Conservation (phyloP, 2,329 filamentous ascomycete genomes). For the Penicillium paneum region DNA sequence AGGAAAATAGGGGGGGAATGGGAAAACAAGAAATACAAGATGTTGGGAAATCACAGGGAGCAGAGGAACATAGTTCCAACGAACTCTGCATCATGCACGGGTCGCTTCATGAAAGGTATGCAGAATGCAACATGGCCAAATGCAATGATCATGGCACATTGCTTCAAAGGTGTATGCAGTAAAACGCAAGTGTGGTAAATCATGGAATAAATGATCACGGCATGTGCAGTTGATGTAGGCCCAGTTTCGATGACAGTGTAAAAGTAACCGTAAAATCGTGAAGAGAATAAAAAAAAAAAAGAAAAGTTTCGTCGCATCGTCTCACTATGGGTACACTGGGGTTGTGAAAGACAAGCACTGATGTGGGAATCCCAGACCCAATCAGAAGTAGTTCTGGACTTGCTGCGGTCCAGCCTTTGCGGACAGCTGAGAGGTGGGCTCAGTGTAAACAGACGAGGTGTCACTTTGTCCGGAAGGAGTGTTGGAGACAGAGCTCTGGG, state of each 20-base stretch:
- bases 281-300: slow-evolving; percentile 19
- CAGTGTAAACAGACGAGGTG: slow-evolving; percentile 30
- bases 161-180: slow-evolving; percentile 16
- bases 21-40: slow-evolving; percentile 3
- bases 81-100: slow-evolving; percentile 17
- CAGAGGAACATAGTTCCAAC: slow-evolving; percentile 5
- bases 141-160: slow-evolving; percentile 23
- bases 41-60: not conserved
- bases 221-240: slow-evolving; percentile 19
- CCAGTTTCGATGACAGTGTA: slow-evolving; percentile 26
- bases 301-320: slow-evolving; percentile 33
- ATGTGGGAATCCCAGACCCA: slow-evolving; percentile 13
- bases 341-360: slow-evolving; percentile 21
- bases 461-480: slow-evolving; percentile 30
- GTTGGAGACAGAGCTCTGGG: slow-evolving; percentile 21
- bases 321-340: slow-evolving; percentile 40
- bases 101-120: slow-evolving; percentile 17
- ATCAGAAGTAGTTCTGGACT: slow-evolving; percentile 36
- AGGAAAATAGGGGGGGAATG: not conserved
- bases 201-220: slow-evolving; percentile 15
- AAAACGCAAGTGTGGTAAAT: slow-evolving; percentile 17
- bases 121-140: slow-evolving; percentile 22
- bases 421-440: slow-evolving; percentile 29
- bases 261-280: slow-evolving; percentile 27
- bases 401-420: slow-evolving; percentile 29